Evolutionary conservation across 2,329 filamentous ascomycete genomes (phyloP), one percentile per base, ranked within the genome.

Genomic region (Fusarium veterinarium): DNA sequence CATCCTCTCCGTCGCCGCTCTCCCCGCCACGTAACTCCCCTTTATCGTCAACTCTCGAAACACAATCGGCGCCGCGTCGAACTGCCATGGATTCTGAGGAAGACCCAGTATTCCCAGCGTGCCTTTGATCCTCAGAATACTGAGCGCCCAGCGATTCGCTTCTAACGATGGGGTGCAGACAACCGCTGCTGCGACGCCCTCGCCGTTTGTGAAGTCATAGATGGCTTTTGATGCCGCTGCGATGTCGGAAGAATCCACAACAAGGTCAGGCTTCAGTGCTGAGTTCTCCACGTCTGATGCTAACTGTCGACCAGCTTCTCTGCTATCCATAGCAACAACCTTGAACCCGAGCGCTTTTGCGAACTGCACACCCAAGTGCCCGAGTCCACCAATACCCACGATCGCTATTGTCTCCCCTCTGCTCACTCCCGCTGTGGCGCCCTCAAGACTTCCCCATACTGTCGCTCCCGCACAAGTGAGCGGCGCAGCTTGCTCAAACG

Each of bases 121-220:
- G 4, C 63, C 63, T 33, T 65, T 65, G 16, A 66, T 40, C 12
- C 49, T 57, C 2, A 66, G 44, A 9, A 49, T 30, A 2, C 20
- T 58, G 16, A 66, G 49, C 10, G 60, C 49, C 63, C 63, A 66
- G 9, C 60, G 63, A 20, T 66, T 66, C 4, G 63, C 63, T 41
- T 65, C 49, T 3, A 65, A n/a, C 3, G 49, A 65, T 1, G 60
- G 60, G 6, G 60, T 66, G 8, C 63, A 65, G 0, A 66, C 31
- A 10, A 65, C n/a, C 0, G 60, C 63, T 19, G 63, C 63, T 4
- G 63, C 44, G 6, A 65, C n/a, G 2, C 63, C 60, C 8, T 65
- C 63, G 19, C 60, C 44, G 4, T 45, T 6, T 0, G 60, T 66
- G 16, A 66, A 66, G 28, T 65, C 60, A 13, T 30, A 44, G 17